Evolutionary conservation across 345 rosid species (phyloP), one percentile per base, ranked within the genome.

Genomic region (Raphanus sativus): DNA sequence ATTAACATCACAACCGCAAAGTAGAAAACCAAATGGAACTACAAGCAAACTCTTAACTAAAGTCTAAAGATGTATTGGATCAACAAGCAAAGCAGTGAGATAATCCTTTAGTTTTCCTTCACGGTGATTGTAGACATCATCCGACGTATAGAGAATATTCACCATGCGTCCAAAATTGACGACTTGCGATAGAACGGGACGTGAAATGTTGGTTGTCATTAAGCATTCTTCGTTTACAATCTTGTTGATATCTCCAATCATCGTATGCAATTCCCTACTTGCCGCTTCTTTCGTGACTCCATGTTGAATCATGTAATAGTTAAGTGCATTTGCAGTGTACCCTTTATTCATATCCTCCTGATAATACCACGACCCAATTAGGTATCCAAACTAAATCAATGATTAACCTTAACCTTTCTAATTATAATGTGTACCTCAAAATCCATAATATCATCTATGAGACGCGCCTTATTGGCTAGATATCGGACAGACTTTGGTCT

Each of bases 301-400:
- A 17, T 71, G 64, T 36, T 63, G 21, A 16, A 56, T 71, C 65
- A 77, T 77, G 65, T 77, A 77, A 42, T 38, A 70, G 70, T 70
- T 64, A 2, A 71, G 6, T 24, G 60, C 71, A 8, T 63, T 62
- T 28, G 65, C 65, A 26, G 67, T 58, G 26, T 77, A 65, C 6
- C 81, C 81, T 64, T 45, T 71, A 2, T 67, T 56, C 67, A 62
- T 72, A 84, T 81, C 77, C 80, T 84, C 87, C 75, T 69, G 26
- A 75, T 66, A 6, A 62, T 4, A 55, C 21, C 29, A 55, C 32
- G 6, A 48, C 16, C 17, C 54, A 48, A 11, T 11, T 42, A 42
- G 50, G 50, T 42, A 42, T 11, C n/a, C 11, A 42, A 42, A 48
- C 16, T 6, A 48, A 13, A 12, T 48, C 5, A 48, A 12, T 4